Evolutionary conservation across 305 asterid species (phyloP), one percentile per base, ranked within the genome.

Genomic region (Salvia sclarea): DNA sequence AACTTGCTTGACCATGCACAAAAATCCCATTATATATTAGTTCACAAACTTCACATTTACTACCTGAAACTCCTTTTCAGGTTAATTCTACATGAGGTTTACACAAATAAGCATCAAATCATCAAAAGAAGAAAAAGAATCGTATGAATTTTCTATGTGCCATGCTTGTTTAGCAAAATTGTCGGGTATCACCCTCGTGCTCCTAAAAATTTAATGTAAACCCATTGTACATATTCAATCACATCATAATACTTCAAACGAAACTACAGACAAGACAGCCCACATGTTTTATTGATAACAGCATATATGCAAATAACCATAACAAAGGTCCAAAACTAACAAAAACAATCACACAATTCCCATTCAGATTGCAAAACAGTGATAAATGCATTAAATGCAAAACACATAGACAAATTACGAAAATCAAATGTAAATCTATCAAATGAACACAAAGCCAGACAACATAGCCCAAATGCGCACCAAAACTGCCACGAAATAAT

Each of bases 361-460:
- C 43, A 56, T 43, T 54, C 62, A 53, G 53, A 20, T 55, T 22
- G 30, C 38, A 28, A 66, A 56, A 61, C 60, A 61, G 33, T 28
- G 13, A 41, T 13, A 57, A 30, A 1, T 13, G 11, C 55, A 35
- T 47, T 17, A 45, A 61, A 14, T 22, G 52, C 24, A 57, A 45
- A 56, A 22, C 44, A 10, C n/a, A 25, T 53, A 20, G 52, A 11
- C 38, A 58, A 5, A 22, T 8, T 9, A 20, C 0, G 33, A 53
- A 61, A 59, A 20, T 3, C 9, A 13, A 8, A 21, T 11, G 12
- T 21, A 54, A 60, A 4, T 41, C 7, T 63, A 65, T 43, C 67
- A 22, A n/a, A 47, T 17, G 16, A 56, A 17, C 18, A 47, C 25
- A 18, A 44, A 16, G 16, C 37, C 21, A 14, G 11, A 41, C 4